Conservation (phyloP, 257 asterid genomes). For the Schizonepeta tenuifolia region DNA sequence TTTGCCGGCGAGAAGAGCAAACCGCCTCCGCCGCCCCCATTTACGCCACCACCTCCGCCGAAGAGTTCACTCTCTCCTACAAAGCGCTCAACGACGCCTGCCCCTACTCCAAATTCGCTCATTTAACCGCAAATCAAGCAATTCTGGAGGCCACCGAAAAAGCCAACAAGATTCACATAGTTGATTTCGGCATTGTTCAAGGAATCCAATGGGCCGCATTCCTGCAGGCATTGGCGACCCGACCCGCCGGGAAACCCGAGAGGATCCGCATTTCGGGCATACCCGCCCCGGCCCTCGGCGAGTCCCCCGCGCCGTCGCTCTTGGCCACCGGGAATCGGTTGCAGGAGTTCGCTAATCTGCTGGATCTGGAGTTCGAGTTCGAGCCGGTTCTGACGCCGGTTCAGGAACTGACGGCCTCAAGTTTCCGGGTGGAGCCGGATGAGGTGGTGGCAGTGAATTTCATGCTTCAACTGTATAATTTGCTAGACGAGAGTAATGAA, state of each 20-base stretch:
- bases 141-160: conserved; percentile 82
- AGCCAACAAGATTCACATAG: conserved; percentile 67
- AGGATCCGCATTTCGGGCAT: conserved; percentile 80
- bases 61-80: conserved; percentile 77
- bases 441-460: conserved; percentile 78
- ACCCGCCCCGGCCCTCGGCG: conserved; percentile 78
- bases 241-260: conserved; percentile 84
- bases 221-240: conserved; percentile 89
- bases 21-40: conserved; percentile 30
- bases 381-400: conserved; percentile 72
- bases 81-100: conserved; percentile 87
- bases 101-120: conserved; percentile 91
- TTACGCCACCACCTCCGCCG: conserved; percentile 58
- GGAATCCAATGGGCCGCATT: conserved; percentile 99
- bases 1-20: conserved; percentile 41
- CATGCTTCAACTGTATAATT: conserved; percentile 83
- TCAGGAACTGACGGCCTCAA: conserved; percentile 50
- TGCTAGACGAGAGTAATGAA: conserved; percentile 61
- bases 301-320: conserved; percentile 62
- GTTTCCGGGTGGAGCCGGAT: conserved; percentile 70
- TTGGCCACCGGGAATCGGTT: conserved; percentile 88
- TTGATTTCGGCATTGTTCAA: conserved; percentile 92
- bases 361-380: conserved; percentile 87
- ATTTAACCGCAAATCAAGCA: conserved; percentile 91
- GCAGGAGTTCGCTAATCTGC: conserved; percentile 71